Percentiles rank a stretch among this genome's conserved stretches.
These are phyloP conservation scores for Aspergillus sclerotiicarbonarius DNA, from an alignment of 495 filamentous ascomycete species.

Conservation along the genomic window DNA sequence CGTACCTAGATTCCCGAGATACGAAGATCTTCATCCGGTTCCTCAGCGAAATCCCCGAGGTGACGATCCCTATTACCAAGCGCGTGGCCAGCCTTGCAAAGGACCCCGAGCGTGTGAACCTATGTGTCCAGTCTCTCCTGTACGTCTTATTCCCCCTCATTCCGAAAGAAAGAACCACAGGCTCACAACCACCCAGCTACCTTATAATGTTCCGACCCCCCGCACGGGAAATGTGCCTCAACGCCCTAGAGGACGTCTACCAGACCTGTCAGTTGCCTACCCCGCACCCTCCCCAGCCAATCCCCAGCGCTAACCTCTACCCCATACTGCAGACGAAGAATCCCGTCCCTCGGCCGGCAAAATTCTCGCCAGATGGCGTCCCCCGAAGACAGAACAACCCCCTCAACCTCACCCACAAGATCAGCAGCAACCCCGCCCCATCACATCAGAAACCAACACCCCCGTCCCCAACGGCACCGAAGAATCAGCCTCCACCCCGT, in stretches of 20 bases:
- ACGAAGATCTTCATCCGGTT: slow-evolving; percentile 80
- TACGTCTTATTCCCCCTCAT: slow-evolving; percentile 35
- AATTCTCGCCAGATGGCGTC: slow-evolving; percentile 44
- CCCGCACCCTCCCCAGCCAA: not conserved
- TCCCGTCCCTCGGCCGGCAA: slow-evolving; percentile 45
- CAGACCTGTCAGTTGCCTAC: slow-evolving; percentile 48
- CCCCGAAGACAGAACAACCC: slow-evolving; percentile 19
- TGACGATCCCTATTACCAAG: slow-evolving; percentile 66
- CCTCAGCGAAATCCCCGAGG: slow-evolving; percentile 83
- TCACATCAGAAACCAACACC: not conserved
- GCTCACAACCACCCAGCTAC: slow-evolving; percentile 52
- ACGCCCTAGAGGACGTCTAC: slow-evolving; percentile 84
- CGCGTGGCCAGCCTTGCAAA: slow-evolving; percentile 77
- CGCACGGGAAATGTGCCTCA: slow-evolving; percentile 73
- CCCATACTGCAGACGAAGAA: slow-evolving; percentile 36
- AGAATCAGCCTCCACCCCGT: not conserved
- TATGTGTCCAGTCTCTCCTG: slow-evolving; percentile 61
- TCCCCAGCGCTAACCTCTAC: slow-evolving; percentile 14
- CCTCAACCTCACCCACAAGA: slow-evolving; percentile 6
- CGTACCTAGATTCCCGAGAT: slow-evolving; percentile 83
- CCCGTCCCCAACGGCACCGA: not conserved
- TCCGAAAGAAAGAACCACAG: not conserved
- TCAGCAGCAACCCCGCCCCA: not conserved
- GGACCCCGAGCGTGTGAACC: slow-evolving; percentile 76
- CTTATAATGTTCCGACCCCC: slow-evolving; percentile 84